Conservation (phyloP, 2,329 filamentous ascomycete genomes). For the Monilinia vaccinii-corymbosi region DNA sequence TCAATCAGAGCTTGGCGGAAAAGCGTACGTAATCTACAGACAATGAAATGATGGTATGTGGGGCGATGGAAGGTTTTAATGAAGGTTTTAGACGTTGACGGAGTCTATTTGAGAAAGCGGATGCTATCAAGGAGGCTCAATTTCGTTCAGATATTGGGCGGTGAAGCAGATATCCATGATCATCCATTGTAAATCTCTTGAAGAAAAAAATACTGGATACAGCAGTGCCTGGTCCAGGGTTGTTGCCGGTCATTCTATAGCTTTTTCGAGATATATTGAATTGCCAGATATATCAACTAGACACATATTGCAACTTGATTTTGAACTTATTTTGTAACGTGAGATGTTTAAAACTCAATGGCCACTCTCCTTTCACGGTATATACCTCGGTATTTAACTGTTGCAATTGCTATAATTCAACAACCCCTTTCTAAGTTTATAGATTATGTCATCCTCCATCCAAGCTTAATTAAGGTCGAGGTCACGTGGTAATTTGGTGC, state of each 20-base stretch:
- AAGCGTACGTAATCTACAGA: neutral
- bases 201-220: neutral
- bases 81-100: neutral
- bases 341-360: neutral
- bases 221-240: neutral
- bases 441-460: too few species aligned
- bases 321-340: neutral
- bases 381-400: neutral
- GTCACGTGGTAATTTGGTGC: too few species aligned
- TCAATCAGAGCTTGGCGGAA: conserved; percentile 12
- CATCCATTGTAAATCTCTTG: neutral
- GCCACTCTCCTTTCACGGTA: neutral
- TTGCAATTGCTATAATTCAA: too few species aligned
- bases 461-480: too few species aligned
- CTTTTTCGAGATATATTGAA: neutral
- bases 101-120: neutral
- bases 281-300: neutral
- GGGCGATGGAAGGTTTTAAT: neutral
- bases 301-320: neutral
- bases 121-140: neutral
- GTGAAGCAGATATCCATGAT: neutral
- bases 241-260: neutral
- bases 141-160: neutral
- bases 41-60: neutral
- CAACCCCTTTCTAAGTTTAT: too few species aligned